phyloP scores from a whole-genome alignment of 805 yeast genomes.

The Candida maris region DNA sequence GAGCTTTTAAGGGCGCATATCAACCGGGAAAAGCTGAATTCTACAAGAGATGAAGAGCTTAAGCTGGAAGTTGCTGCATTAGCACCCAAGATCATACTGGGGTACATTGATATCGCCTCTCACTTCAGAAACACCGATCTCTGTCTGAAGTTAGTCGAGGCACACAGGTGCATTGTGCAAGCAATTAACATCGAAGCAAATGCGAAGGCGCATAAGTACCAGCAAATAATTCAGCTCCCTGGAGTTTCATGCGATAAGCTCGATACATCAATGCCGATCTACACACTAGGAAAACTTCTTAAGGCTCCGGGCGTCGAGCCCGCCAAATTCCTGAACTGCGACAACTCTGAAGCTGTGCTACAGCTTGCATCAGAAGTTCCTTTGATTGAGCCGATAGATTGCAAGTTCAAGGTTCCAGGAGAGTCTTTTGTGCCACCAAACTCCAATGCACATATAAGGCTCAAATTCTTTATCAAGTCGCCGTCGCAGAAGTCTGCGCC shows the following conservation, averaged over 20 bases:
- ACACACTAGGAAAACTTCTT: slow-evolving; percentile 66
- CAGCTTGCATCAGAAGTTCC: slow-evolving; percentile 67
- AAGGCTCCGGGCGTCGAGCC: slow-evolving; percentile 55
- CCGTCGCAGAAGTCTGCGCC: slow-evolving; percentile 62
- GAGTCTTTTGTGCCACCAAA: slow-evolving; percentile 68
- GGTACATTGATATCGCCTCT: slow-evolving; percentile 77
- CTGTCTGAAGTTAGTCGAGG: slow-evolving; percentile 54
- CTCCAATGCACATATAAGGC: slow-evolving; percentile 67
- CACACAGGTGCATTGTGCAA: slow-evolving; percentile 70
- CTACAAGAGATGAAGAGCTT: slow-evolving; percentile 33
- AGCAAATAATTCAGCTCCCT: slow-evolving; percentile 80
- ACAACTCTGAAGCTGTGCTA: slow-evolving; percentile 41
- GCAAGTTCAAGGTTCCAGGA: slow-evolving; percentile 84
- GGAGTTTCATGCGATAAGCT: slow-evolving; percentile 52
- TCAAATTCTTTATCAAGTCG: slow-evolving; percentile 75
- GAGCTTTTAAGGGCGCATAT: slow-evolving; percentile 55
- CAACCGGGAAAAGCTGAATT: slow-evolving; percentile 40
- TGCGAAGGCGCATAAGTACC: slow-evolving; percentile 43
- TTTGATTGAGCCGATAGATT: slow-evolving; percentile 57
- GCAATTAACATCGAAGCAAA: slow-evolving; percentile 50
- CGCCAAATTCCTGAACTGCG: slow-evolving; percentile 52
- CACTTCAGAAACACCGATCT: slow-evolving; percentile 72
- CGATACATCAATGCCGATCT: slow-evolving; percentile 47
- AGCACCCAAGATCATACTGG: slow-evolving; percentile 63
- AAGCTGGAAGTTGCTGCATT: slow-evolving; percentile 58